Evolutionary conservation across 208 protist species (phyloP).

Genomic region (Trypanosomatidae sp.): DNA sequence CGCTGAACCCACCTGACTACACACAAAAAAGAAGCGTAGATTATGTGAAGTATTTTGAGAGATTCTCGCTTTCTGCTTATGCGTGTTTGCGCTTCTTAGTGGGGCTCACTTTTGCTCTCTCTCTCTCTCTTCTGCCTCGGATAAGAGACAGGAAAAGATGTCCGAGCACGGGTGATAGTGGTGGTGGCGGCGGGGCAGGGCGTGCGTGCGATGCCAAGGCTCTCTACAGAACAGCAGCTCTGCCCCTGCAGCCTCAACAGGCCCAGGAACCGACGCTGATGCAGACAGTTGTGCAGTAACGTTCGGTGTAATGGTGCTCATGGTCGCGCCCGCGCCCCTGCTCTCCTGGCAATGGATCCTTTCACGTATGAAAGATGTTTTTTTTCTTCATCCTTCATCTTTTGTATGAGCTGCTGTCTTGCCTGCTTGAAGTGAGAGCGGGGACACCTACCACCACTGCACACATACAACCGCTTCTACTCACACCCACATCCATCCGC

Average conservation of each 20-base stretch:
- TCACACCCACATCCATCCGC: slow-evolving; percentile 1
- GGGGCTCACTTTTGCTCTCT: neutral
- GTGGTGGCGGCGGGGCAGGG: neutral
- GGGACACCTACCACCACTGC: neutral
- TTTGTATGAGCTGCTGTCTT: neutral
- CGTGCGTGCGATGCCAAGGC: neutral
- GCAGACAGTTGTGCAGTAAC: neutral
- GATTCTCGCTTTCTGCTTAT: neutral
- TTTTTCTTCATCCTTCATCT: slow-evolving; percentile 9
- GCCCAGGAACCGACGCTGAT: too few species aligned
- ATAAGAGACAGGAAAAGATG: neutral
- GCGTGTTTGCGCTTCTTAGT: neutral
- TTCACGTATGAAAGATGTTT: slow-evolving; percentile 7
- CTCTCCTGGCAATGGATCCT: neutral
- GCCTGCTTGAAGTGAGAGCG: neutral
- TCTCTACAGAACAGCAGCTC: neutral
- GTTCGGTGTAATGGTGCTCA: neutral
- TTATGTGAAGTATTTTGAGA: too few species aligned
- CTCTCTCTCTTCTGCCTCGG: neutral
- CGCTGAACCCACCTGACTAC: neutral
- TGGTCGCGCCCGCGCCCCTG: neutral
- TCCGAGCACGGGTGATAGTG: neutral
- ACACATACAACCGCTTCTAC: neutral
- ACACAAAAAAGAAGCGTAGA: neutral
- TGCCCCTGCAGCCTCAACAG: neutral